Conservation (phyloP, 306 rosid species). For the Sechiopsis laciniata region DNA sequence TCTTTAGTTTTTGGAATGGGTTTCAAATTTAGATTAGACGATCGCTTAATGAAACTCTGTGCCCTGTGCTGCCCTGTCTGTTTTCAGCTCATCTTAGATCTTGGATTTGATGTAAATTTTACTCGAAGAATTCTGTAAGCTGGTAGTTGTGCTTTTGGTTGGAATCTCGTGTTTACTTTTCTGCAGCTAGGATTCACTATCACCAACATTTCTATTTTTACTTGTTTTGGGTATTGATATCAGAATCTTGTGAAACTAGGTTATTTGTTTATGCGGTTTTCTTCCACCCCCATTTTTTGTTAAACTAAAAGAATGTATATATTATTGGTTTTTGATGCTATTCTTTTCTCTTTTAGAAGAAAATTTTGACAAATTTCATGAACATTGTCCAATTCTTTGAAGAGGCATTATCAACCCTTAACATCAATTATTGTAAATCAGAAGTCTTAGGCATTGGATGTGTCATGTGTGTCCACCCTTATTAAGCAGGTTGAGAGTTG, state of each 20-base stretch:
- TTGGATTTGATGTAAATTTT: not conserved
- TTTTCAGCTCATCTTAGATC: not conserved
- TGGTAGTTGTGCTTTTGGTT: not conserved
- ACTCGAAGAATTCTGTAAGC: not conserved
- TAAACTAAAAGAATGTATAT: too few relatives aligned
- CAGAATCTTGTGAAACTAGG: not conserved
- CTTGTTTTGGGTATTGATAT: not conserved
- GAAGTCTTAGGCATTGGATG: not conserved
- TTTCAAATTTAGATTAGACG: not conserved
- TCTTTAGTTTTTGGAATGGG: not conserved
- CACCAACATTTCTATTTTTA: not conserved
- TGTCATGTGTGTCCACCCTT: not conserved
- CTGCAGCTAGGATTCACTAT: not conserved
- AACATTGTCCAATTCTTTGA: not conserved
- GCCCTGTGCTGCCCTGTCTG: slow-evolving; percentile 1
- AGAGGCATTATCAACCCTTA: not conserved
- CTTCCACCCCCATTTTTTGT: too few relatives aligned
- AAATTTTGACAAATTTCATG: not conserved
- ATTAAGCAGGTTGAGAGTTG: not conserved
- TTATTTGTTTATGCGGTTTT: not conserved
- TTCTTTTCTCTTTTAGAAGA: not conserved
- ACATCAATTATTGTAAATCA: not conserved
- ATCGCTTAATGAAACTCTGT: not conserved
- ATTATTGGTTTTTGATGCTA: not conserved
- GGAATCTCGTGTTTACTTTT: not conserved